Evolutionary conservation across 1,284 basidiomycete genomes (phyloP).

Genomic region (Ceratorhiza oryzae-sativae): DNA sequence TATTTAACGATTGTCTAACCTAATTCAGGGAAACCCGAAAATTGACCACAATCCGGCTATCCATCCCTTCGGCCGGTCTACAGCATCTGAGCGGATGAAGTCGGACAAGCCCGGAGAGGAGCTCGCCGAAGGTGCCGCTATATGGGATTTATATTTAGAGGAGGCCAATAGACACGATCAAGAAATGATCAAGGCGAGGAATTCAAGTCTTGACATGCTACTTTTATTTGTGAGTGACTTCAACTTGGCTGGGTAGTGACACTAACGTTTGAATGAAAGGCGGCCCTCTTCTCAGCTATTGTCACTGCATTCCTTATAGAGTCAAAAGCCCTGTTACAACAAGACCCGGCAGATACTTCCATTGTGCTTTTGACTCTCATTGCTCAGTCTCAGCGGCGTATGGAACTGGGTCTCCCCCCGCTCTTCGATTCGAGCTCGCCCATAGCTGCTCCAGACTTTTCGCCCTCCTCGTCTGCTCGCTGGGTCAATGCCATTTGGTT

Average conservation of each 20-base stretch:
- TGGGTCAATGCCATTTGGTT: conserved; percentile 34
- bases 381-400: not conserved
- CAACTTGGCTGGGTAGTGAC: too few species aligned
- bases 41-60: not conserved
- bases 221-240: conserved; percentile 1
- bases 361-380: not conserved
- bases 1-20: not conserved
- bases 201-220: conserved; percentile 20
- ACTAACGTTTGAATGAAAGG: not conserved
- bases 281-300: conserved; percentile 31
- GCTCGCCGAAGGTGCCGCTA: conserved; percentile 12
- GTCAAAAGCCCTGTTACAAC: not conserved
- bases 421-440: not conserved
- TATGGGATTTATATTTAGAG: conserved; percentile 3
- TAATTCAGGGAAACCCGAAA: not conserved
- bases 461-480: not conserved
- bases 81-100: not conserved
- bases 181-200: conserved; percentile 12
- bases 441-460: not conserved
- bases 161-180: conserved; percentile 15
- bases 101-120: conserved; percentile 3
- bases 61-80: not conserved
- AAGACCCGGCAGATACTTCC: conserved; percentile 1
- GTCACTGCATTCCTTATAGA: conserved; percentile 35
- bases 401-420: not conserved